Percentiles rank a stretch among this genome's conserved stretches.
These are phyloP conservation scores for Fusarium annulatum DNA, from an alignment of 2,329 filamentous ascomycete genomes.

Conservation along the genomic window DNA sequence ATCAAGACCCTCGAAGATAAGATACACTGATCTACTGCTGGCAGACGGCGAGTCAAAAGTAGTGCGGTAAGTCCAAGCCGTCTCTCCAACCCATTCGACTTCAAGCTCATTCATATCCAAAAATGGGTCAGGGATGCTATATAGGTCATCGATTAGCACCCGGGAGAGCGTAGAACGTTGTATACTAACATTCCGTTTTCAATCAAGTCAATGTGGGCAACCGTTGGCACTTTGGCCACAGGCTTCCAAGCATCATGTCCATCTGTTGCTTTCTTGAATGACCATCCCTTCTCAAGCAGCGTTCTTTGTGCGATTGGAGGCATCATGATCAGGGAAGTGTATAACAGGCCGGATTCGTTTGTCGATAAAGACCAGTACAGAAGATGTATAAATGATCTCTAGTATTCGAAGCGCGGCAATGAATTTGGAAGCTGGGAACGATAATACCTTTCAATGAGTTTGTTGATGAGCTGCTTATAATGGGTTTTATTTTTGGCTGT, in stretches of 20 bases:
- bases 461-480: background rate
- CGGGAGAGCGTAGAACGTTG: fast-evolving
- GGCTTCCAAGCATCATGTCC: conserved; percentile 2
- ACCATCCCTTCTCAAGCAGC: conserved; percentile 3
- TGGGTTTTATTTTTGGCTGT: background rate
- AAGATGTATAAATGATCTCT: no score
- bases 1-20: background rate
- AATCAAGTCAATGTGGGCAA: conserved; percentile 19
- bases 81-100: conserved; percentile 1
- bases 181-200: conserved; percentile 14
- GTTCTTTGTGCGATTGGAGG: background rate
- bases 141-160: background rate
- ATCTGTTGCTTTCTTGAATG: conserved; percentile 3
- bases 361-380: no score
- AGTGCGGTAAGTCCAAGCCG: background rate
- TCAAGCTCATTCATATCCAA: conserved; percentile 3
- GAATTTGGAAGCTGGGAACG: fast-evolving
- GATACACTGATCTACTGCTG: background rate
- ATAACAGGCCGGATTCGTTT: background rate
- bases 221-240: conserved; percentile 16
- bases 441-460: no score
- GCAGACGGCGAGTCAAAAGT: background rate
- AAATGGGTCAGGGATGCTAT: background rate
- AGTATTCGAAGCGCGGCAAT: fast-evolving
- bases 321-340: background rate